Evolutionary conservation across 495 filamentous ascomycete genomes (phyloP), one percentile per base, ranked within the genome.

Genomic region (Usnea hakonensis): DNA sequence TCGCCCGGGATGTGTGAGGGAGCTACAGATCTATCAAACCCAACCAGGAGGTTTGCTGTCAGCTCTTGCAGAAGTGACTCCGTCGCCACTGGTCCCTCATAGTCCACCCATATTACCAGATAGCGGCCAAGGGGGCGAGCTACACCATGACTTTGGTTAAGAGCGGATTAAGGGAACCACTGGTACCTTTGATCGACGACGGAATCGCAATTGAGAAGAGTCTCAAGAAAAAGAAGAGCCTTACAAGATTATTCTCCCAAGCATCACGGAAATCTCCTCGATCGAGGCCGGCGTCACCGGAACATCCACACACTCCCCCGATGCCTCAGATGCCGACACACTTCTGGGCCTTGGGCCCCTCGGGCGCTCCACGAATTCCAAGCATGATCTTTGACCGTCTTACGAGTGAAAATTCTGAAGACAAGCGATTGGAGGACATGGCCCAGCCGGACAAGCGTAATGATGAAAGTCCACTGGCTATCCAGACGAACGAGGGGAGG

Each of bases 181-280:
- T 41, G 46, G 33, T 50, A 43, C 21, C 14, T 61, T 11, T 37
- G 13, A 43, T 21, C 43, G 50, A 40, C 50, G 38, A 43, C 36
- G 26, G 48, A 41, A 7, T 21, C 2, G 26, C 58, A 48, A 21
- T 21, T 37, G 46, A 32, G 19, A 63, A 61, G 58, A 55, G 62
- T 8, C 35, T 69, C 35, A 67, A 67, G 62, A 65, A 65, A 40
- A 64, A 63, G 58, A 69, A 65, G 55, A 69, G 67, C 58, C 61
- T 69, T n/a, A 56, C 64, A 36, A 64, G 64, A 38, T 40, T 65
- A n/a, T 59, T 69, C 38, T 67, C 64, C 28, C 23, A 61, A 17
- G 23, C 61, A 2, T 68, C 64, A 19, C 62, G 55, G 11, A 65
- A 64, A 59, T 54, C 62, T 11, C 56, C 57, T 19, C 61, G 54